These are phyloP conservation scores for Leccinum fallax DNA, from an alignment of 1,284 basidiomycete genomes.

Conservation along the genomic window DNA sequence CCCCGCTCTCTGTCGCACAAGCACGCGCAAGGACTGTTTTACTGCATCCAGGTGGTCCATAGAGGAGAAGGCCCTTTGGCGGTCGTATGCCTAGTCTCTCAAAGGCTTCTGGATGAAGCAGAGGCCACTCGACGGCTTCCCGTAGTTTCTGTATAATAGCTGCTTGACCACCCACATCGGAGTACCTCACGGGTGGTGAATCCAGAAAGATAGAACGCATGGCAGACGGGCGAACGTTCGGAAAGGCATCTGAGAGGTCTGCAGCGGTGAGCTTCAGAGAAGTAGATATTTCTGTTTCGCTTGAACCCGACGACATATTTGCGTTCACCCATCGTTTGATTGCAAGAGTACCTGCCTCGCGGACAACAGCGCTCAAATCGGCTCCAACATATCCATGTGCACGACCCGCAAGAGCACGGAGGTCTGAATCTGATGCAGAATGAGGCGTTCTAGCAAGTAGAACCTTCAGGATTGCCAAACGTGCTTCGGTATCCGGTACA, in stretches of 20 bases:
- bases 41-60: constrained; percentile 97
- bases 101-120: constrained; percentile 86
- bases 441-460: constrained; percentile 84
- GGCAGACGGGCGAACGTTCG: constrained; percentile 86
- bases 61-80: constrained; percentile 89
- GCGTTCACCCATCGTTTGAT: constrained; percentile 79
- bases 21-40: constrained; percentile 96
- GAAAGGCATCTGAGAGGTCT: constrained; percentile 77
- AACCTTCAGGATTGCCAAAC: constrained; percentile 83
- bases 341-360: constrained; percentile 90
- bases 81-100: constrained; percentile 85
- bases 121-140: constrained; percentile 94
- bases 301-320: constrained; percentile 22
- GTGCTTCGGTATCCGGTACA: constrained; percentile 84
- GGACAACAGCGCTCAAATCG: constrained; percentile 89
- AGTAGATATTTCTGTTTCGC: constrained; percentile 17
- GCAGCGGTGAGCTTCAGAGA: constrained; percentile 52
- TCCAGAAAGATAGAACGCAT: constrained; percentile 94
- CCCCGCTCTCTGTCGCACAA: constrained; percentile 91
- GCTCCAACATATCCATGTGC: constrained; percentile 99
- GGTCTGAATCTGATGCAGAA: constrained; percentile 58
- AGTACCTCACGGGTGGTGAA: constrained; percentile 80
- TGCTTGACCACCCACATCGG: constrained; percentile 89
- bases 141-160: constrained; percentile 79
- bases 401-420: constrained; percentile 69